These are phyloP conservation scores for Phytophthora europaea DNA, from an alignment of 352 stramenopile species.

Conservation along the genomic window DNA sequence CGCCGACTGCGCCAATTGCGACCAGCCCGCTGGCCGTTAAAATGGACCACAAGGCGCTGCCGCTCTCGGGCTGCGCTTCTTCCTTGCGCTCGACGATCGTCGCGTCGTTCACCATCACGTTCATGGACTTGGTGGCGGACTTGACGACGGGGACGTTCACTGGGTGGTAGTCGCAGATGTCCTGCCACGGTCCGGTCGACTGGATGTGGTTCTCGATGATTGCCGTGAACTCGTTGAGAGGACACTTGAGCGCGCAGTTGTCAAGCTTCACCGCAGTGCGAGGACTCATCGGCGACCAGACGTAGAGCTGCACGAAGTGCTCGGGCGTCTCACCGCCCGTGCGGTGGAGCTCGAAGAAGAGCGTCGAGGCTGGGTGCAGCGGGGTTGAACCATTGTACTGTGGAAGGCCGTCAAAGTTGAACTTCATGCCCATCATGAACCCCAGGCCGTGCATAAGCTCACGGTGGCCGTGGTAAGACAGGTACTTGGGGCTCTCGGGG, in stretches of 20 bases:
- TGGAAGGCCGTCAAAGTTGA: slow-evolving; percentile 72
- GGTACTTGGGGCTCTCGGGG: slow-evolving; percentile 66
- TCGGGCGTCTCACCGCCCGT: slow-evolving; percentile 17
- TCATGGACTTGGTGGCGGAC: slow-evolving; percentile 33
- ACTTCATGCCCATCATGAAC: slow-evolving; percentile 85
- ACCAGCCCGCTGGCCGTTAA: slow-evolving; percentile 49
- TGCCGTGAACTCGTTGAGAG: slow-evolving; percentile 59
- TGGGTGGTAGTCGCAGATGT: slow-evolving; percentile 79
- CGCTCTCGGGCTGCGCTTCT: slow-evolving; percentile 3
- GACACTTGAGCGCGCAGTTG: slow-evolving; percentile 68
- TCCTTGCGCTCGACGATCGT: slow-evolving; percentile 35
- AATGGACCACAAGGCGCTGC: slow-evolving; percentile 42
- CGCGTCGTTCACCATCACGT: slow-evolving; percentile 36
- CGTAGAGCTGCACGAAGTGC: slow-evolving; percentile 72
- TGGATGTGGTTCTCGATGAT: slow-evolving; percentile 69
- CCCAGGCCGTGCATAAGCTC: slow-evolving; percentile 84
- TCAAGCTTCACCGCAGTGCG: slow-evolving; percentile 69
- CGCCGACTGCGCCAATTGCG: slow-evolving; percentile 48
- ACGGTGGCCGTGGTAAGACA: slow-evolving; percentile 83
- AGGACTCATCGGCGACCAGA: slow-evolving; percentile 72
- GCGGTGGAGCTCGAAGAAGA: slow-evolving; percentile 82
- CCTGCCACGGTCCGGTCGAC: slow-evolving; percentile 72
- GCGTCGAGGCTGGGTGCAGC: slow-evolving; percentile 72
- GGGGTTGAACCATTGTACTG: slow-evolving; percentile 77
- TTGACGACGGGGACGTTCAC: slow-evolving; percentile 44